Conservation (phyloP, 2,329 filamentous ascomycete species). For the Colletotrichum eleusines region DNA sequence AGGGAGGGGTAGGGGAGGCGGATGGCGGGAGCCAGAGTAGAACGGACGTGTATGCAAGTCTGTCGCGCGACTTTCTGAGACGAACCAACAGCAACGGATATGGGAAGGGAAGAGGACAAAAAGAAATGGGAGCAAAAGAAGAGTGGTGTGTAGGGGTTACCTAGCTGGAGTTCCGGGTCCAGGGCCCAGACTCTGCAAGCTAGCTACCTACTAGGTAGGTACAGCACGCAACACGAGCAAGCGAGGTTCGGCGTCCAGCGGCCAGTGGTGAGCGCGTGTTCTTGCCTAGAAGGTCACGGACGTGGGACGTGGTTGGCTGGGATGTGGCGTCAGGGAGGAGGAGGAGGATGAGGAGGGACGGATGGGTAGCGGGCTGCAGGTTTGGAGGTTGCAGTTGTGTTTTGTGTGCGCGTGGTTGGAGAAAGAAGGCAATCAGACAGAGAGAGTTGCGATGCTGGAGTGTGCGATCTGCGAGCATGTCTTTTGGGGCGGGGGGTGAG, state of each 20-base stretch:
- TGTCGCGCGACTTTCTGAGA: slow-evolving; percentile 7
- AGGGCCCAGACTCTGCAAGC: not conserved
- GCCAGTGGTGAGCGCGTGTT: slow-evolving; percentile 8
- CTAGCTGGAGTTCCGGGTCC: not conserved
- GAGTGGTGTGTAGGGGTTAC: not conserved
- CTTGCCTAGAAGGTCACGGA: slow-evolving; percentile 22
- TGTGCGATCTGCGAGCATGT: slow-evolving; percentile 2
- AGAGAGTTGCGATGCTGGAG: slow-evolving; percentile 12
- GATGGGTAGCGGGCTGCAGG: not conserved
- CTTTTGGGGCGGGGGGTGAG: slow-evolving; percentile 4
- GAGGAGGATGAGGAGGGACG: no score
- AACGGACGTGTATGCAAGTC: not conserved
- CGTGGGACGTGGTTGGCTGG: slow-evolving; percentile 11
- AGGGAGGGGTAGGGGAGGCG: not conserved
- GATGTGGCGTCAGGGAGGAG: slow-evolving; percentile 5
- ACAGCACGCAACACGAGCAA: slow-evolving; percentile 2
- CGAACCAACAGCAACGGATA: not conserved
- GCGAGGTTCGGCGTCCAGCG: slow-evolving; percentile 16
- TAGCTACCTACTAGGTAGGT: not conserved
- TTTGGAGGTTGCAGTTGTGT: not conserved
- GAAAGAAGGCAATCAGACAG: slow-evolving; percentile 18
- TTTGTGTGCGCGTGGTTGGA: slow-evolving; percentile 6
- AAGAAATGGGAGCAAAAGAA: not conserved
- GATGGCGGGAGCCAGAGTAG: not conserved
- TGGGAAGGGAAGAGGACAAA: not conserved